Evolutionary conservation across 2,329 filamentous ascomycete species (phyloP).

Genomic region (Nemania sp.): DNA sequence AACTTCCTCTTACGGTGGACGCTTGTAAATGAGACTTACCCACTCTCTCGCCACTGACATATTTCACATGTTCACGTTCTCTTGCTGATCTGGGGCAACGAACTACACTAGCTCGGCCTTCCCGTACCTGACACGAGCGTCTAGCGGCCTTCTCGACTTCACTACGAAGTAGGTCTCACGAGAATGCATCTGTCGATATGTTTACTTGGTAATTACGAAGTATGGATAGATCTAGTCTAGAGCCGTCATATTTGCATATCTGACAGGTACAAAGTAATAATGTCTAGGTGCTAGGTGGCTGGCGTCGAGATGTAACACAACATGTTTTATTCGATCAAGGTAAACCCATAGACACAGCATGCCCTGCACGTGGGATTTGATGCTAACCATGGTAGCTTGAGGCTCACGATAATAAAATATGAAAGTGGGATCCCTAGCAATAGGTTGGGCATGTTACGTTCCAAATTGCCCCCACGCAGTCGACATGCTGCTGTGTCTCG

Average conservation of each 20-base stretch:
- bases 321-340: no score
- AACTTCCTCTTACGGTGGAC: constrained; percentile 11
- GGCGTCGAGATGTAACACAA: no score
- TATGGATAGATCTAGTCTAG: not conserved
- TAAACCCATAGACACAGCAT: no score
- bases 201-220: no score
- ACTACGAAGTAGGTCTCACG: no score
- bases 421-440: no score
- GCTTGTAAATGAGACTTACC: not conserved
- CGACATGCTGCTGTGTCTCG: not conserved
- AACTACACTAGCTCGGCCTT: not conserved
- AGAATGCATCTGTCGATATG: no score
- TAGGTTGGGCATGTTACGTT: not conserved
- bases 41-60: not conserved
- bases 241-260: not conserved
- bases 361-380: no score
- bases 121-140: not conserved
- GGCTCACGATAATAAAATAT: not conserved
- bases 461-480: not conserved
- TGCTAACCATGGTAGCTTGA: no score
- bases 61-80: not conserved
- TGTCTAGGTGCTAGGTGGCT: no score
- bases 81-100: not conserved
- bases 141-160: not conserved
- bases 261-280: not conserved